These are phyloP conservation scores for Corynascus novoguineensis DNA, from an alignment of 495 filamentous ascomycete species.

Conservation along the genomic window DNA sequence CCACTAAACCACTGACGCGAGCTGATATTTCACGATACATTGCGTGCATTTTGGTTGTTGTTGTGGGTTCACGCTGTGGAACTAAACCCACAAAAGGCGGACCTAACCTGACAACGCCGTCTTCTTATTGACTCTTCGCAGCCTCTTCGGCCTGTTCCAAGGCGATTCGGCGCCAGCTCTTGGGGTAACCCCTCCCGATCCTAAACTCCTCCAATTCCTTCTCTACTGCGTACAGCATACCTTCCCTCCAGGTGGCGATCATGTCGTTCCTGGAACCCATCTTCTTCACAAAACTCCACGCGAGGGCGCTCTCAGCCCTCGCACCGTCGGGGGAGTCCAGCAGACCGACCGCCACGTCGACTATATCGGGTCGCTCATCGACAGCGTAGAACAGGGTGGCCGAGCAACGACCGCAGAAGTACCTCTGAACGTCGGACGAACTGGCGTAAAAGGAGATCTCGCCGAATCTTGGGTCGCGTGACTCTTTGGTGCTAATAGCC, in stretches of 20 bases:
- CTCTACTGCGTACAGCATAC: constrained; percentile 13
- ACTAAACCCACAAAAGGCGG: no score
- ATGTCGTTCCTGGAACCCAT: constrained; percentile 21
- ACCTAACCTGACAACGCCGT: no score
- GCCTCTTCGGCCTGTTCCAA: constrained; percentile 12
- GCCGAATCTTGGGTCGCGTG: constrained; percentile 35
- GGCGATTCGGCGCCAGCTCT: constrained; percentile 20
- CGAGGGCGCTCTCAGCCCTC: constrained; percentile 39
- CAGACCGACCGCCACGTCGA: constrained; percentile 49
- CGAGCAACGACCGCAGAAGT: constrained; percentile 51
- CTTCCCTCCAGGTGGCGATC: constrained; percentile 25
- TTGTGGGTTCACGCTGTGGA: no score
- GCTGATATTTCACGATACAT: no score
- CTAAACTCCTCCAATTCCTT: constrained; percentile 23
- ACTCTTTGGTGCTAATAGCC: constrained; percentile 10
- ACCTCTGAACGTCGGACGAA: constrained; percentile 41
- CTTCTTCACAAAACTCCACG: constrained; percentile 21
- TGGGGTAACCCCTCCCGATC: constrained; percentile 21
- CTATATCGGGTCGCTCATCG: constrained; percentile 38
- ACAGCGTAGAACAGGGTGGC: constrained; percentile 46
- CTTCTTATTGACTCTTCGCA: neutral
- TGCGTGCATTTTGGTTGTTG: no score
- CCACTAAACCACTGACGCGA: constrained; percentile 23
- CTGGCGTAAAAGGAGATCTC: constrained; percentile 44
- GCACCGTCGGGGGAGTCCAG: constrained; percentile 44